Percentiles rank a stretch among this genome's conserved stretches.
These are phyloP conservation scores for Penicillium chermesinum DNA, from an alignment of 495 filamentous ascomycete genomes.

Conservation along the genomic window DNA sequence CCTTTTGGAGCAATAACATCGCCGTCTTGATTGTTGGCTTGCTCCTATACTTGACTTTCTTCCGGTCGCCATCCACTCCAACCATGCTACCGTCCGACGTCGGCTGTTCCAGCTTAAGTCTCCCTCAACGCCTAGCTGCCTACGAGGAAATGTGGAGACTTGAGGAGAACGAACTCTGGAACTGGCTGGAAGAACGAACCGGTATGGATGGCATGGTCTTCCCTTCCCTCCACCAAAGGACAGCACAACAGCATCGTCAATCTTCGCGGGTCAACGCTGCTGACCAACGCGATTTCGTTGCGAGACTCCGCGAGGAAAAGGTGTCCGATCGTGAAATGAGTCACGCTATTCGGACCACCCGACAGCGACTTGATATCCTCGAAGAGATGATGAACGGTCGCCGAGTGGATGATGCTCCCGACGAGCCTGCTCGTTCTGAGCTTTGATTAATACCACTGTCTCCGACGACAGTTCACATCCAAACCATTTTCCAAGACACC, in stretches of 20 bases:
- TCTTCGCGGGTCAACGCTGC: conserved; percentile 17
- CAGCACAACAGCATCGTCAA: conserved; percentile 21
- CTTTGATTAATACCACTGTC: conserved; percentile 2
- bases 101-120: conserved; percentile 28
- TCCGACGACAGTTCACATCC: neutral
- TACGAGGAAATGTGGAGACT: conserved; percentile 92
- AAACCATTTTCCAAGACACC: conserved; percentile 4
- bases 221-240: conserved; percentile 27
- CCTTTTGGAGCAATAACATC: conserved; percentile 67
- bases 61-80: conserved; percentile 47
- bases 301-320: conserved; percentile 57
- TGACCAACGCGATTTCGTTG: conserved; percentile 31
- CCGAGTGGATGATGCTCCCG: conserved; percentile 24
- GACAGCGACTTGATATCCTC: conserved; percentile 70
- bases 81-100: conserved; percentile 32
- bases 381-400: conserved; percentile 65
- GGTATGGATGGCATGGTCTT: conserved; percentile 63
- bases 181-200: conserved; percentile 88
- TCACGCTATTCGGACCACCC: conserved; percentile 78
- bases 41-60: conserved; percentile 55
- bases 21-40: conserved; percentile 43
- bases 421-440: conserved; percentile 16
- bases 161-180: conserved; percentile 91
- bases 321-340: conserved; percentile 79
- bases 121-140: conserved; percentile 67